These are phyloP conservation scores for Metschnikowia shivogae DNA, from an alignment of 805 yeast species.

Conservation along the genomic window DNA sequence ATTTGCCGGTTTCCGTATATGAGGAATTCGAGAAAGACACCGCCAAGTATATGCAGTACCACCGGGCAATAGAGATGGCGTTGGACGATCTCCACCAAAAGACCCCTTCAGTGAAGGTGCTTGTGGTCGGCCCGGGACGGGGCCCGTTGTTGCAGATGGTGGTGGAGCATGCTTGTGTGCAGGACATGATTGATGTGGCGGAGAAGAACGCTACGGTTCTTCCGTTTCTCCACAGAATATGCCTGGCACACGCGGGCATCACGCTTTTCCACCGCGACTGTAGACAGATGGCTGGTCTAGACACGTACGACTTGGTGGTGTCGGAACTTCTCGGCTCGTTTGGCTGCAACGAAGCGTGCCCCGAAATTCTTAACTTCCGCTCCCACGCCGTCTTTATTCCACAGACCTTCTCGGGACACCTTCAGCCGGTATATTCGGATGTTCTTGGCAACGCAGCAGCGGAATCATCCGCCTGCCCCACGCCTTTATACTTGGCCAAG, in stretches of 20 bases:
- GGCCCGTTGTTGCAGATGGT: slow-evolving; percentile 68
- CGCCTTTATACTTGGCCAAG: slow-evolving; percentile 16
- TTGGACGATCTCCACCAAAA: slow-evolving; percentile 24
- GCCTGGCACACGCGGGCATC: slow-evolving; percentile 37
- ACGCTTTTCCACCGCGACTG: slow-evolving; percentile 55
- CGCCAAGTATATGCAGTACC: slow-evolving; percentile 66
- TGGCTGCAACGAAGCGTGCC: slow-evolving; percentile 88
- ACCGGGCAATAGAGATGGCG: slow-evolving; percentile 57
- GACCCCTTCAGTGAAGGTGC: slow-evolving; percentile 25
- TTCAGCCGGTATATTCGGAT: slow-evolving; percentile 71
- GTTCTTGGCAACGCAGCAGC: slow-evolving; percentile 20
- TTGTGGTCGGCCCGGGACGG: slow-evolving; percentile 83
- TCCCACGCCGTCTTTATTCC: slow-evolving; percentile 40
- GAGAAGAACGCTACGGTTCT: slow-evolving; percentile 70
- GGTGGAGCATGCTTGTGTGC: slow-evolving; percentile 12
- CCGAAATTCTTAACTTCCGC: slow-evolving; percentile 60
- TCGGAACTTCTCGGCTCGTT: slow-evolving; percentile 87
- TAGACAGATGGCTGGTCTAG: slow-evolving; percentile 30
- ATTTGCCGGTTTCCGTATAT: slow-evolving; percentile 59
- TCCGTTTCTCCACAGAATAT: slow-evolving; percentile 45
- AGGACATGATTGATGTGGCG: slow-evolving; percentile 42
- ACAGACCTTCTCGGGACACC: slow-evolving; percentile 49
- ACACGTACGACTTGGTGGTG: slow-evolving; percentile 52
- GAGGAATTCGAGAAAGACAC: slow-evolving; percentile 66
- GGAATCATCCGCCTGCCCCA: neutral